Conservation (phyloP, 2,329 filamentous ascomycete genomes). For the Fusarium papillatum region DNA sequence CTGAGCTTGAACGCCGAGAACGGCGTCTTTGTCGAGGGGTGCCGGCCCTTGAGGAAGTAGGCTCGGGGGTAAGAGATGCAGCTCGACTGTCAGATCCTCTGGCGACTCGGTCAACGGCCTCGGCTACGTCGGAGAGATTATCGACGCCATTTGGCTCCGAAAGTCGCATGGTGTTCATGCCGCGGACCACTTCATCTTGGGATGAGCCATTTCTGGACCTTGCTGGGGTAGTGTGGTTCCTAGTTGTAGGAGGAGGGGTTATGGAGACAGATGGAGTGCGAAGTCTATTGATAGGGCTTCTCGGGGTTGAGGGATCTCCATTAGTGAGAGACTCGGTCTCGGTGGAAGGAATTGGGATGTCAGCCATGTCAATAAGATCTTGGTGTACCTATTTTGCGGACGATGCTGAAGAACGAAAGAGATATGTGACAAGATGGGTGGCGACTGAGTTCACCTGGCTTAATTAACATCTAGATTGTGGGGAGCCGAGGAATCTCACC, state of each 20-base stretch:
- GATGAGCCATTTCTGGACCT: not conserved
- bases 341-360: slow-evolving; percentile 30
- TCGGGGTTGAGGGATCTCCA: not conserved
- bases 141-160: slow-evolving; percentile 9
- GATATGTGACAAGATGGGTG: not conserved
- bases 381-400: too few species aligned
- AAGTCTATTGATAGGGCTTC: not conserved
- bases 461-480: not conserved
- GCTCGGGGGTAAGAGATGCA: slow-evolving; percentile 25
- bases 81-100: slow-evolving; percentile 14
- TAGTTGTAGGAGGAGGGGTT: slow-evolving; percentile 5
- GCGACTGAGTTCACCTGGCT: too few species aligned
- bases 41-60: not conserved
- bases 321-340: slow-evolving; percentile 11
- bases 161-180: slow-evolving; percentile 18
- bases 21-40: slow-evolving; percentile 18
- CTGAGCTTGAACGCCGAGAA: slow-evolving; percentile 22
- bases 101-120: slow-evolving; percentile 20
- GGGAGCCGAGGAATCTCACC: not conserved
- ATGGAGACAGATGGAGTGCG: slow-evolving; percentile 33
- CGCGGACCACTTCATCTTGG: not conserved
- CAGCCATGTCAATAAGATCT: slow-evolving; percentile 1
- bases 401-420: not conserved
- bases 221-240: not conserved
- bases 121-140: not conserved